Base-by-base conservation (phyloP, 148 eudicot species). In the Nyssa sinensis region DNA sequence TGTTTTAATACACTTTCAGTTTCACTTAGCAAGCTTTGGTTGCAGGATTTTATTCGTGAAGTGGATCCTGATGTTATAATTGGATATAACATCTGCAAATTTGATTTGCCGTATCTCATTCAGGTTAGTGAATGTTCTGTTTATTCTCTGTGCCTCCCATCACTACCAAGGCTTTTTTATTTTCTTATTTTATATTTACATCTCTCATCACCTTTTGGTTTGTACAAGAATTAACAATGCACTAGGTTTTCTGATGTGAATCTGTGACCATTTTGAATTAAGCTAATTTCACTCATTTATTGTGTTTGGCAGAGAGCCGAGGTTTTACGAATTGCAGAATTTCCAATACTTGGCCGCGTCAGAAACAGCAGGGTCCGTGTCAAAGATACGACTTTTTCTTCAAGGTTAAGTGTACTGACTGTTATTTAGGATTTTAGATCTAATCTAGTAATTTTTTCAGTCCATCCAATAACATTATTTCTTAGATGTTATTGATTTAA, bases 51-150 rank as follows among this genome's bases (percentile, higher is more conserved):
- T 47, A 76, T 96, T 41, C 94, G 99, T 65, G 90, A 88, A 87
- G 90, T 91, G 74, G 99, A 96, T 82, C 99, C 99, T 47, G 99
- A 96, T 82, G 89, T 96, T 49, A 88, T 96, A 70, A 96, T 96
- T 80, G 99, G 99, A 64, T 96, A 96, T 79, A 96, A 96, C 89
- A 96, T 96, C 69, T 96, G 98, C 94, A 96, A 96, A 69, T 96
- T 96, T 80, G 99, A 96, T 82, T 82, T 96, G 82, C 98, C 99
- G 7, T 96, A 96, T 82, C 97, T 96, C 75, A 88, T 96, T 81
- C 94, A 93, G 97, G 99, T 96, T 61, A 5, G 69, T 63, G 53
- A 79, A 30, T 0, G 63, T 61, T 44, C 32, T 28, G 65, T 70
- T 62, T 23, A 53, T 21, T 23, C 47, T 28, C 16, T 47, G 32